Percentiles rank a stretch among this genome's conserved stretches.
These are phyloP conservation scores for Dothidotthia symphoricarpi DNA, from an alignment of 2,329 filamentous ascomycete species.

Conservation along the genomic window DNA sequence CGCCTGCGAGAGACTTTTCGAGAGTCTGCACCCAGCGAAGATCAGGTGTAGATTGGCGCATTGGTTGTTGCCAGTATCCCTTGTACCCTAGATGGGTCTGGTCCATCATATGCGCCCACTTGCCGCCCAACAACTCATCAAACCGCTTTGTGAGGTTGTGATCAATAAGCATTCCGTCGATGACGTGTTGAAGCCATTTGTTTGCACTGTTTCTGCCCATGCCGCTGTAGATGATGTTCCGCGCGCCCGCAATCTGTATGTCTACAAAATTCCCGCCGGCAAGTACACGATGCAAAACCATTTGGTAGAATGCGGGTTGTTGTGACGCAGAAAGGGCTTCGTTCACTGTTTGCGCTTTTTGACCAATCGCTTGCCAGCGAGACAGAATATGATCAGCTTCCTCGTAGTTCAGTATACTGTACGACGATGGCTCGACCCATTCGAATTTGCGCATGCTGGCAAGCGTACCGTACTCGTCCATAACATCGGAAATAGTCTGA, in stretches of 20 bases:
- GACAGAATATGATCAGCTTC: conserved; percentile 60
- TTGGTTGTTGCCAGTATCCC: conserved; percentile 61
- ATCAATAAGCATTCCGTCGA: conserved; percentile 41
- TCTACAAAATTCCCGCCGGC: conserved; percentile 58
- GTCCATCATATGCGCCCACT: conserved; percentile 44
- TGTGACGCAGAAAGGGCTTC: conserved; percentile 51
- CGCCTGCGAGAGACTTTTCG: conserved; percentile 60
- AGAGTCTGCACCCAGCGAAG: conserved; percentile 59
- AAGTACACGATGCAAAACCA: conserved; percentile 60
- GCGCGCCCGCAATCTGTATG: conserved; percentile 42
- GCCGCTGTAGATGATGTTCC: conserved; percentile 38
- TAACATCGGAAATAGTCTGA: conserved; percentile 51
- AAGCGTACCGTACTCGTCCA: conserved; percentile 58
- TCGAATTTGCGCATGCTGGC: conserved; percentile 62
- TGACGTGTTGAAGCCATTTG: conserved; percentile 35
- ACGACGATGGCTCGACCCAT: conserved; percentile 58
- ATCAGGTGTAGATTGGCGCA: conserved; percentile 65
- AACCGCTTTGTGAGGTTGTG: conserved; percentile 39
- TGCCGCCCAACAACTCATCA: conserved; percentile 38
- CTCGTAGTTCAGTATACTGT: conserved; percentile 62
- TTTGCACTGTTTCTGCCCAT: conserved; percentile 43
- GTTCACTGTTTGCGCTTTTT: conserved; percentile 57
- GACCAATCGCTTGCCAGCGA: conserved; percentile 55
- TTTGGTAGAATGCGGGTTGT: conserved; percentile 62
- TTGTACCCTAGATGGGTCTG: conserved; percentile 44